phyloP scores from a whole-genome alignment of 1,284 basidiomycete species.

The Austroboletus novae-zelandiae region DNA sequence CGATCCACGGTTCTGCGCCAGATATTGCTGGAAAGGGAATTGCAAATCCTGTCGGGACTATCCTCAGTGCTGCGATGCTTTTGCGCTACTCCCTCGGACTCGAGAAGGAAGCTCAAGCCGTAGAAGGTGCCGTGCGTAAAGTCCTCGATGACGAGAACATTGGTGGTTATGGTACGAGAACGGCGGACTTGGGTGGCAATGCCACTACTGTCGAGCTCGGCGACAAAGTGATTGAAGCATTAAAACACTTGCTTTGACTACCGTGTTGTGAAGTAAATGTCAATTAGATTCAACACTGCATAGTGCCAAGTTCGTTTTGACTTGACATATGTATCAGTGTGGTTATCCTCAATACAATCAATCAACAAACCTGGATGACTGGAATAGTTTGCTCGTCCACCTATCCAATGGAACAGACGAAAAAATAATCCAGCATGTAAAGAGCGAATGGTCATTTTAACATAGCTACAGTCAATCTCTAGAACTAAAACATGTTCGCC shows the following conservation, averaged over 20 bases:
- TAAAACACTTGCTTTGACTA: conserved; percentile 61
- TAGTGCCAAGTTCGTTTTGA: too few species aligned
- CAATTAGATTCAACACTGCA: too few species aligned
- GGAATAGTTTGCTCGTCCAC: neutral
- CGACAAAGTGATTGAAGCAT: conserved; percentile 76
- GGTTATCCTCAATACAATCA: too few species aligned
- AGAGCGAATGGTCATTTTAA: conserved; percentile 4
- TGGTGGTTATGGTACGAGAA: conserved; percentile 82
- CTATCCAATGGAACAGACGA: neutral
- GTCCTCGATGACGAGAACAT: conserved; percentile 73
- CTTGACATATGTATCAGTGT: too few species aligned
- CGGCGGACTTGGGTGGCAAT: conserved; percentile 86
- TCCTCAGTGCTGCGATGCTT: conserved; percentile 94
- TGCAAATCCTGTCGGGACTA: conserved; percentile 97
- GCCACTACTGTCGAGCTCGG: conserved; percentile 79
- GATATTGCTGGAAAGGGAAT: conserved; percentile 95
- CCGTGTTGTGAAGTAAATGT: neutral
- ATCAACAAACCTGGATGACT: neutral
- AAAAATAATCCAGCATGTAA: conserved; percentile 23
- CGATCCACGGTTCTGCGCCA: conserved; percentile 93
- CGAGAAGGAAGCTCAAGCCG: conserved; percentile 77
- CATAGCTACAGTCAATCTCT: neutral
- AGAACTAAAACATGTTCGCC: conserved; percentile 73
- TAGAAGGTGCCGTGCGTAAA: conserved; percentile 88
- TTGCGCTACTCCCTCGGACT: conserved; percentile 92